phyloP scores from a whole-genome alignment of 192 early-diverging fungal genomes.

The Entomortierella parvispora region DNA sequence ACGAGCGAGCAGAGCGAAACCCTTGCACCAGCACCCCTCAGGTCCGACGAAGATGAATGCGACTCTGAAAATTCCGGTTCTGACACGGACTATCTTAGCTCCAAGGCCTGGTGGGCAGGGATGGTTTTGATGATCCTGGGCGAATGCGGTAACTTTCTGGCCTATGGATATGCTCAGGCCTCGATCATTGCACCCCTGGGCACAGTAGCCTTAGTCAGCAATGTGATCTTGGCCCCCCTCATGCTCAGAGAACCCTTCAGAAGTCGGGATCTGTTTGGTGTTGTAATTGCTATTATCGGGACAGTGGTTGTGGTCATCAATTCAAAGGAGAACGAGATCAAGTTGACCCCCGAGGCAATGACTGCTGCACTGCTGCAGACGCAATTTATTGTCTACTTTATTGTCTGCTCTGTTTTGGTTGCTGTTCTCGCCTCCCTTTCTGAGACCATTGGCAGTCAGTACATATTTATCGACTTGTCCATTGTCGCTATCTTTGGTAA shows the following conservation, averaged over 20 bases:
- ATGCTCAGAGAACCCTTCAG: slow-evolving; percentile 73
- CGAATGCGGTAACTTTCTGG: slow-evolving; percentile 61
- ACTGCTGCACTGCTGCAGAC: slow-evolving; percentile 60
- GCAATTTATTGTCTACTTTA: slow-evolving; percentile 65
- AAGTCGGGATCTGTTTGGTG: slow-evolving; percentile 66
- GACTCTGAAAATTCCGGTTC: slow-evolving; percentile 23
- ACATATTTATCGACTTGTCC: slow-evolving; percentile 72
- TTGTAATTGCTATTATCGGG: slow-evolving; percentile 70
- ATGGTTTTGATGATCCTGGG: slow-evolving; percentile 69
- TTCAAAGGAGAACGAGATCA: slow-evolving; percentile 65
- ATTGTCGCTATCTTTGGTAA: slow-evolving; percentile 78
- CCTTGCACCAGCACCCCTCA: not conserved
- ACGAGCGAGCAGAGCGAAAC: slow-evolving; percentile 45
- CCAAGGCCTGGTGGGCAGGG: slow-evolving; percentile 76
- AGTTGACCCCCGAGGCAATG: slow-evolving; percentile 65
- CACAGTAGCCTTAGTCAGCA: slow-evolving; percentile 75
- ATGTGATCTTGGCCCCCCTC: slow-evolving; percentile 76
- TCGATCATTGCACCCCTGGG: slow-evolving; percentile 79
- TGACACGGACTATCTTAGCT: slow-evolving; percentile 58
- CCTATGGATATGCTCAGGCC: slow-evolving; percentile 80
- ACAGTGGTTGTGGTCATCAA: slow-evolving; percentile 71
- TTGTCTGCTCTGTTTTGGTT: slow-evolving; percentile 48
- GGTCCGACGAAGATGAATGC: slow-evolving; percentile 20
- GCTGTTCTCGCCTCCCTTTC: slow-evolving; percentile 54
- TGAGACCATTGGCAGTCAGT: slow-evolving; percentile 55